phyloP scores from a whole-genome alignment of 495 filamentous ascomycete genomes.

The Penicillium parvum region DNA sequence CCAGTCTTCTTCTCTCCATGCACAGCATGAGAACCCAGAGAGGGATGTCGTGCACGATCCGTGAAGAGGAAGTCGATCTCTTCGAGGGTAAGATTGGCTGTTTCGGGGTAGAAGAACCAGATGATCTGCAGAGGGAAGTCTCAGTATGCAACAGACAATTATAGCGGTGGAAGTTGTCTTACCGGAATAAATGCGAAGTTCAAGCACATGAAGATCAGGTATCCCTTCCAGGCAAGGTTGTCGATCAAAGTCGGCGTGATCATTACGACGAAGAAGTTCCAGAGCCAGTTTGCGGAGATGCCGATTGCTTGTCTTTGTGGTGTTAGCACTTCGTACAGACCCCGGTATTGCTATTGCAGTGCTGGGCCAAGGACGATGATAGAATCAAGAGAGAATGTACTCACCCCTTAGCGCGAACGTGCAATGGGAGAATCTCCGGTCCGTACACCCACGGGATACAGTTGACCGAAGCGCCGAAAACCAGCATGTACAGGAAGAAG shows the following conservation, averaged over 20 bases:
- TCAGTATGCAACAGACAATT: neutral
- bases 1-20: neutral
- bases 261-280: slow-evolving; percentile 59
- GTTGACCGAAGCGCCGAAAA: slow-evolving; percentile 46
- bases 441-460: slow-evolving; percentile 48
- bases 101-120: slow-evolving; percentile 43
- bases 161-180: neutral
- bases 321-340: neutral
- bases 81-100: slow-evolving; percentile 41
- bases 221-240: slow-evolving; percentile 52
- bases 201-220: slow-evolving; percentile 56
- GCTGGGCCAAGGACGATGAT: neutral
- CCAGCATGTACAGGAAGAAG: slow-evolving; percentile 45
- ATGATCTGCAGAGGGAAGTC: slow-evolving; percentile 19
- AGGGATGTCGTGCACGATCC: slow-evolving; percentile 6
- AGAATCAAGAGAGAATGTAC: slow-evolving; percentile 1
- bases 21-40: neutral
- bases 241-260: slow-evolving; percentile 52
- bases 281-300: slow-evolving; percentile 34
- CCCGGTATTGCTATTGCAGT: neutral
- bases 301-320: slow-evolving; percentile 28
- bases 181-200: slow-evolving; percentile 46
- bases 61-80: slow-evolving; percentile 35
- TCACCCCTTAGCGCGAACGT: slow-evolving; percentile 40
- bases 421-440: slow-evolving; percentile 41